These are phyloP conservation scores for Solanum rostratum DNA, from an alignment of 257 asterid genomes.

Conservation along the genomic window DNA sequence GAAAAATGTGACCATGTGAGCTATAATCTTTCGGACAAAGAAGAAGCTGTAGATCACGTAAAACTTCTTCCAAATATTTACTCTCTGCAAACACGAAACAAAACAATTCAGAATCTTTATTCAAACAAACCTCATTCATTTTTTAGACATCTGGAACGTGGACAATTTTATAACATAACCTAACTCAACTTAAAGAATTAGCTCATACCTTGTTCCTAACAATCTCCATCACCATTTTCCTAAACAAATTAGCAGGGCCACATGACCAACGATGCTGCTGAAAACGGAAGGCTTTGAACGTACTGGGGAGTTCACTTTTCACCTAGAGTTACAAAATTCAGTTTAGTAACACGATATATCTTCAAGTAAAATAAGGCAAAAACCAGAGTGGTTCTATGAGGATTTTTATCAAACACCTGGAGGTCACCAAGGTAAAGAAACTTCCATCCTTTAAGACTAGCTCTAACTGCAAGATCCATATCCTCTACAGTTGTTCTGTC, in stretches of 20 bases:
- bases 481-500: slow-evolving; percentile 57
- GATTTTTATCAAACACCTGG: slow-evolving; percentile 16
- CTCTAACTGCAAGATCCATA: slow-evolving; percentile 62
- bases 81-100: slow-evolving; percentile 26
- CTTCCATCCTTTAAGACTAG: slow-evolving; percentile 68
- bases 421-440: slow-evolving; percentile 55
- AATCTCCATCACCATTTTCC: slow-evolving; percentile 47
- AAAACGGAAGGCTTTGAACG: slow-evolving; percentile 54
- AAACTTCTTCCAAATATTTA: slow-evolving; percentile 37
- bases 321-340: slow-evolving; percentile 14
- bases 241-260: slow-evolving; percentile 52
- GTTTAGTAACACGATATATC: background rate
- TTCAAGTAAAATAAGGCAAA: background rate
- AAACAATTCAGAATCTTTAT: background rate
- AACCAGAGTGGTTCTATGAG: background rate
- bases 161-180: too few species aligned
- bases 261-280: slow-evolving; percentile 73
- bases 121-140: background rate
- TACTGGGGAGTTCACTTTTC: slow-evolving; percentile 61
- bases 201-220: slow-evolving; percentile 30
- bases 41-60: slow-evolving; percentile 63
- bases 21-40: slow-evolving; percentile 52
- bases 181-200: too few species aligned
- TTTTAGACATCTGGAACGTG: too few species aligned
- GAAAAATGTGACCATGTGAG: slow-evolving; percentile 51